Evolutionary conservation across 1,139 yeast genomes (phyloP).

Genomic region (Arxiozyma telluris): DNA sequence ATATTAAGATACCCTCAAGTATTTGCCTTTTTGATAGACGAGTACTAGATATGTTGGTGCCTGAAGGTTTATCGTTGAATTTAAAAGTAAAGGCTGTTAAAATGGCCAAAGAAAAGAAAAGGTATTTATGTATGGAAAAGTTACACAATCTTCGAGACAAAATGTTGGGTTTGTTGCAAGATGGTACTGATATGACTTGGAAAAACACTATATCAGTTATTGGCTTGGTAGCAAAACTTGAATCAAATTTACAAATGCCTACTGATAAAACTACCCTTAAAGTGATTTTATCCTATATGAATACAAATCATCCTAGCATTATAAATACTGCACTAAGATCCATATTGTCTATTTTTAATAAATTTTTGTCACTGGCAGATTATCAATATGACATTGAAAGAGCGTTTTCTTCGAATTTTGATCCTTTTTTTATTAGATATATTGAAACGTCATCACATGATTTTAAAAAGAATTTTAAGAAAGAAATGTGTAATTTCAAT

Average conservation of each 20-base stretch:
- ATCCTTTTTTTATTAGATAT: conserved; percentile 34
- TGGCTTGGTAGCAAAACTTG: conserved; percentile 46
- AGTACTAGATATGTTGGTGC: conserved; percentile 41
- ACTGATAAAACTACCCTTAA: conserved; percentile 38
- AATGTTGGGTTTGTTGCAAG: conserved; percentile 29
- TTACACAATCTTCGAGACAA: conserved; percentile 38
- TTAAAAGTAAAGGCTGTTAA: conserved; percentile 48
- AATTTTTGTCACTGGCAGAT: conserved; percentile 43
- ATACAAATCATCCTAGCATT: conserved; percentile 63
- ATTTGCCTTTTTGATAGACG: conserved; percentile 45
- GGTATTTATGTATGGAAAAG: conserved; percentile 36
- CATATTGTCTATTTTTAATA: conserved; percentile 46
- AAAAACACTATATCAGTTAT: conserved; percentile 49
- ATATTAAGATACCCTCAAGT: conserved; percentile 49
- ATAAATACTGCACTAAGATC: conserved; percentile 59
- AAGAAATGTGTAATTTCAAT: conserved; percentile 45
- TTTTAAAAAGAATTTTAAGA: conserved; percentile 32
- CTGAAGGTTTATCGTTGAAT: conserved; percentile 53
- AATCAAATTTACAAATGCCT: conserved; percentile 45
- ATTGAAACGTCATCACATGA: conserved; percentile 37
- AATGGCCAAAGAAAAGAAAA: conserved; percentile 51
- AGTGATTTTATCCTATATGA: conserved; percentile 44
- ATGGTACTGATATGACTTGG: conserved; percentile 38
- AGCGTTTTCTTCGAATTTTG: conserved; percentile 37
- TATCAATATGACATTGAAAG: conserved; percentile 43